Base-by-base conservation (phyloP, 495 filamentous ascomycete species). In the Trichoderma virens region DNA sequence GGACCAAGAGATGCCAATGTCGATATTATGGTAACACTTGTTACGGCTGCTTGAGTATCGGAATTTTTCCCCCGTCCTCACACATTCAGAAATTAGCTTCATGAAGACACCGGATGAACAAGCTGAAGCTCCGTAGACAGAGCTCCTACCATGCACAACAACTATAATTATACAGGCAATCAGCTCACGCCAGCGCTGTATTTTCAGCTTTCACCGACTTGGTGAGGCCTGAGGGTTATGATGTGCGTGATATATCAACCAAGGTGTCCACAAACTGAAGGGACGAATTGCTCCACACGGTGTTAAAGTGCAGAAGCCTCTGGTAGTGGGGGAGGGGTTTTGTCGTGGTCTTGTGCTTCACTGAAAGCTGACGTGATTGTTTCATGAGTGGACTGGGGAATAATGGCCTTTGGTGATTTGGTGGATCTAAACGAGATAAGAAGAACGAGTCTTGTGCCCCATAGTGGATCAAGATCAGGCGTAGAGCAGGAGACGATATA, bases 381-480 rank as follows among this genome's bases (percentile, higher is more conserved):
- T 56, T 30, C 51, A 56, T 28, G 45, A 51, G 45, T 51, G 45
- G 45, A 25, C 45, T 51, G 23, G 51, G 3, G 51, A 30, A 16
- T 7, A 13, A 56, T 56, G 11, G 16, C 51, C 51, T 28, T 27
- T 56, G 8, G 20, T 56, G 51, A n/a, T 16, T 25, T 30, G 51
- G 51, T 56, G 51, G 51, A 56, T 28, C 51, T 56, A 30, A 56
- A 56, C 51, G 25, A 56, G 51, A 56, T 56, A 56, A 30, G 51
- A 27, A 28, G 23, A 13, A 30, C 25, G 25, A 30, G 16, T 28
- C 25, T 11, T 16, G 23, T 30, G 51, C 51, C 51, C 51, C 51
- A 56, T 56, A 56, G 51, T 56, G 51, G 51, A 56, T 30, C 51
- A 18, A 25, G 51, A 56, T 30, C 51, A 18, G 25, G 16, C 20